Percentiles rank a stretch among this genome's conserved stretches.
Evolutionary conservation across 176 grass and related monocot genomes (phyloP).

Genomic region (Phoenix dactylifera): DNA sequence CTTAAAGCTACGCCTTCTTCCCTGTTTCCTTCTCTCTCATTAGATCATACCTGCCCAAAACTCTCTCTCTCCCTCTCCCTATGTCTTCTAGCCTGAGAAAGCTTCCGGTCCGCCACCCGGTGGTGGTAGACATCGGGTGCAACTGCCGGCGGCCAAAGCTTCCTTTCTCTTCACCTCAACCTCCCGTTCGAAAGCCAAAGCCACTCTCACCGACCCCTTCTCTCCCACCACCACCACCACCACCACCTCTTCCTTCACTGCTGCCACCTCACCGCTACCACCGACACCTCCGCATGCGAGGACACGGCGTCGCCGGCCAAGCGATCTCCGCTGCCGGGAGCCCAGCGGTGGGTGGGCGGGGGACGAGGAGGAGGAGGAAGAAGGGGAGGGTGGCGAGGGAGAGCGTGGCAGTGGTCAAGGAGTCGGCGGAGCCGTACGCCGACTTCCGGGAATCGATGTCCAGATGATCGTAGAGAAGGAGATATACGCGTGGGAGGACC

Average conservation of each 20-base stretch:
- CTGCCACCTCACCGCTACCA: background rate
- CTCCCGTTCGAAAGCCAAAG: background rate
- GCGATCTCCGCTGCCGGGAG: background rate
- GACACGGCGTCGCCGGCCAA: background rate
- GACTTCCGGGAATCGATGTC: conserved; percentile 20
- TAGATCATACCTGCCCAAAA: background rate
- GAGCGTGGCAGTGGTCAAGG: conserved; percentile 16
- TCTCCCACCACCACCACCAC: background rate
- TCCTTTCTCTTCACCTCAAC: conserved; percentile 11
- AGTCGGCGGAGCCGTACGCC: conserved; percentile 15
- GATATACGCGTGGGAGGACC: conserved; percentile 20
- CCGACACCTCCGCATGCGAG: background rate
- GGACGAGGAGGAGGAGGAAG: background rate
- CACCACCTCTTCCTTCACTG: background rate
- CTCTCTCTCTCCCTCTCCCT: background rate
- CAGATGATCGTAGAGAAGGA: conserved; percentile 26
- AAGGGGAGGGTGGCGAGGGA: conserved; percentile 3
- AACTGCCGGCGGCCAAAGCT: conserved; percentile 5
- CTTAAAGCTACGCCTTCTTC: background rate
- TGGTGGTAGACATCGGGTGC: conserved; percentile 16
- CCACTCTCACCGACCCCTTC: background rate
- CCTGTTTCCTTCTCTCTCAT: background rate
- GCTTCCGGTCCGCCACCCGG: conserved; percentile 2
- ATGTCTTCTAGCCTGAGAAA: conserved; percentile 4
- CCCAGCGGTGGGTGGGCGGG: background rate